These are phyloP conservation scores for Kazachstania kunashirensis DNA, from an alignment of 805 yeast species.

Conservation along the genomic window DNA sequence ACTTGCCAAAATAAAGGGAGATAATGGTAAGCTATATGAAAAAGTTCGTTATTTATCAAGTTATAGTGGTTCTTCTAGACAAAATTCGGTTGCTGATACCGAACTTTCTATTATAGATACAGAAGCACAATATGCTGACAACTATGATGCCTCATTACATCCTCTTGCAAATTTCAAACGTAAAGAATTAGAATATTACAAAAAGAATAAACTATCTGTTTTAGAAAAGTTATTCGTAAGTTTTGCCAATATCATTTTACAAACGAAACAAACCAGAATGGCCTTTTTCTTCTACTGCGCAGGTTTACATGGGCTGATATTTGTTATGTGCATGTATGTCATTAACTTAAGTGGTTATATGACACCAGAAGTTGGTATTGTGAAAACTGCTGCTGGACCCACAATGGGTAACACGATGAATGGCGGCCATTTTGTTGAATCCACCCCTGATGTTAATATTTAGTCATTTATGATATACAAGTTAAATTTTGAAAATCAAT, in stretches of 20 bases:
- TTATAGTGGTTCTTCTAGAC: conserved; percentile 23
- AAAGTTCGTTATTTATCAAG: conserved; percentile 59
- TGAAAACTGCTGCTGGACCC: no score
- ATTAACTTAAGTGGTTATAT: conserved; percentile 37
- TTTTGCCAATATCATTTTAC: conserved; percentile 63
- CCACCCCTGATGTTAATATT: no score
- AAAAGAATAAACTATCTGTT: conserved; percentile 61
- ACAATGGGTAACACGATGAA: no score
- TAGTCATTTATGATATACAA: no score
- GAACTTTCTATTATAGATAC: conserved; percentile 31
- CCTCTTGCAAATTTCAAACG: conserved; percentile 77
- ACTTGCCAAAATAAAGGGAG: conserved; percentile 52
- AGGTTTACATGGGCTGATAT: conserved; percentile 64
- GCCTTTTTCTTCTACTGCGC: conserved; percentile 64
- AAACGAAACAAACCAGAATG: conserved; percentile 63
- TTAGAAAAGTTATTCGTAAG: conserved; percentile 69
- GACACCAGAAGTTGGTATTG: conserved; percentile 36
- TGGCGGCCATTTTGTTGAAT: no score
- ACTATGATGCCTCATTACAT: conserved; percentile 68
- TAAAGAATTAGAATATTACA: conserved; percentile 60
- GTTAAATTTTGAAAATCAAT: no score
- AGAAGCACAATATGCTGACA: conserved; percentile 51
- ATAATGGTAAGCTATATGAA: conserved; percentile 73
- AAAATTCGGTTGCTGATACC: conserved; percentile 25
- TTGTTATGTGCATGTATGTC: conserved; percentile 50